phyloP scores from a whole-genome alignment of 768 basidiomycete species.

The Amyloporia xantha region DNA sequence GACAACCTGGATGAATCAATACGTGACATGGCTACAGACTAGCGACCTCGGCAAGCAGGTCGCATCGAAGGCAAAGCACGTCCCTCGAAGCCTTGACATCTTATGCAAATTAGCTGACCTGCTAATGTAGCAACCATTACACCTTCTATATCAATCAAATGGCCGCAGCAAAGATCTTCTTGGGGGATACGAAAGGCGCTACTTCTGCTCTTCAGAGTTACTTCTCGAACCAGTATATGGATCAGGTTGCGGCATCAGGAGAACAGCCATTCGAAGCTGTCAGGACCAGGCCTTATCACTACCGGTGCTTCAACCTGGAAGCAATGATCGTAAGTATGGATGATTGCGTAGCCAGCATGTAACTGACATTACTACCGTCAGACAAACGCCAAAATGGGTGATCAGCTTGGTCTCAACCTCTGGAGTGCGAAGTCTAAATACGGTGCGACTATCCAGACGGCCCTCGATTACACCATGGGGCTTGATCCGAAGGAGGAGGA shows the following conservation, averaged over 20 bases:
- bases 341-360: not conserved
- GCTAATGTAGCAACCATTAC: slow-evolving; percentile 47
- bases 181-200: slow-evolving; percentile 38
- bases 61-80: slow-evolving; percentile 43
- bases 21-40: slow-evolving; percentile 38
- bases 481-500: slow-evolving; percentile 37
- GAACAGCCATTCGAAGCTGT: slow-evolving; percentile 55
- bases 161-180: slow-evolving; percentile 33
- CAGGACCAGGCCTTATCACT: slow-evolving; percentile 49
- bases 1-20: slow-evolving; percentile 36
- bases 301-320: slow-evolving; percentile 53
- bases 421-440: slow-evolving; percentile 42
- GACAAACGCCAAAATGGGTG: slow-evolving; percentile 49
- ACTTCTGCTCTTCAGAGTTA: slow-evolving; percentile 31
- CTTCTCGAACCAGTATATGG: slow-evolving; percentile 35
- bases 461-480: slow-evolving; percentile 41
- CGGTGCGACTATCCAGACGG: slow-evolving; percentile 46
- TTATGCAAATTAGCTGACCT: too few relatives aligned
- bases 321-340: slow-evolving; percentile 42
- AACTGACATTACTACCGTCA: slow-evolving; percentile 15
- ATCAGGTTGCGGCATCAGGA: slow-evolving; percentile 45
- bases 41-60: slow-evolving; percentile 37
- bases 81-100: not conserved
- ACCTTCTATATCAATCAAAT: slow-evolving; percentile 44
- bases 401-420: slow-evolving; percentile 41